phyloP scores from a whole-genome alignment of 345 rosid species.

The Eucalyptus decipiens region DNA sequence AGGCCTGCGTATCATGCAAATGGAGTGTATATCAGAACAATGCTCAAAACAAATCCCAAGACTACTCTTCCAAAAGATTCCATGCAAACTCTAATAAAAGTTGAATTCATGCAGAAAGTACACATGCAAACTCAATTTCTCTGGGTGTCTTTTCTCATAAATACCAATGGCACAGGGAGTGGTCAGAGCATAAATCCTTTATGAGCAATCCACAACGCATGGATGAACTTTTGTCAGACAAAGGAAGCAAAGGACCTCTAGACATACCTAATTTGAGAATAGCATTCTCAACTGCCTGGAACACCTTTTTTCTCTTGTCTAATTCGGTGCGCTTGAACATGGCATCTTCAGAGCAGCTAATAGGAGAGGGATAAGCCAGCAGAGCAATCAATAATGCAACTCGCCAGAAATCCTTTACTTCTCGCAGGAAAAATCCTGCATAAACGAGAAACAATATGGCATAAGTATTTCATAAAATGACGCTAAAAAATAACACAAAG shows the following conservation, averaged over 20 bases:
- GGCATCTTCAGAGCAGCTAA: constrained; percentile 16
- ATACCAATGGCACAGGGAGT: background rate
- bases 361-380: constrained; percentile 28
- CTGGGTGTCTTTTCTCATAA: background rate
- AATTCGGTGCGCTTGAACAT: constrained; percentile 19
- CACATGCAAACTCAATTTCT: background rate
- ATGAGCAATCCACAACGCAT: background rate
- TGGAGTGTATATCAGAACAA: background rate
- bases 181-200: background rate
- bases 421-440: constrained; percentile 71
- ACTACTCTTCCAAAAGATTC: background rate
- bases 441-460: background rate
- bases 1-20: constrained; percentile 42
- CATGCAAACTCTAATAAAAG: background rate
- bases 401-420: constrained; percentile 81
- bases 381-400: constrained; percentile 58
- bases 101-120: background rate
- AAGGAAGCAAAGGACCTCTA: background rate
- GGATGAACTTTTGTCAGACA: background rate
- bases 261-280: constrained; percentile 43
- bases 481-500: background rate
- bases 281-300: constrained; percentile 35
- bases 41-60: background rate
- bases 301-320: constrained; percentile 39
- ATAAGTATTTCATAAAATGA: background rate